phyloP scores from a whole-genome alignment of 768 basidiomycete species.

The Boletus speciosus region DNA sequence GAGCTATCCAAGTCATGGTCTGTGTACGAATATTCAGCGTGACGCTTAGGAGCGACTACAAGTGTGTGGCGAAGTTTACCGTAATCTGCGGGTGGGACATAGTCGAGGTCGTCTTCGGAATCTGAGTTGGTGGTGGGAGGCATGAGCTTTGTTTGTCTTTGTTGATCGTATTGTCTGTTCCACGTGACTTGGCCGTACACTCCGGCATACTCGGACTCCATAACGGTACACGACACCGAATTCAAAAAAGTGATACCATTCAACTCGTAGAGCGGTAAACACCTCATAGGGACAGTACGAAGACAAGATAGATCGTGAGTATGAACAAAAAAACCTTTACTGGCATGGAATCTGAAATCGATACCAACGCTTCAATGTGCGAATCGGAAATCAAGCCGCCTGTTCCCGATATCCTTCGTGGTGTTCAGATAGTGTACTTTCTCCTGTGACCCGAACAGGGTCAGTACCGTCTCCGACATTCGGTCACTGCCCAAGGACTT shows the following conservation, averaged over 20 bases:
- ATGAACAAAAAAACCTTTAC: too few relatives aligned
- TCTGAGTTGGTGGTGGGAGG: conserved; percentile 39
- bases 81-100: conserved; percentile 48
- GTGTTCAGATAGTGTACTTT: conserved; percentile 44
- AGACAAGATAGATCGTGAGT: too few relatives aligned
- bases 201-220: too few relatives aligned
- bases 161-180: conserved; percentile 5
- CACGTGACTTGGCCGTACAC: too few relatives aligned
- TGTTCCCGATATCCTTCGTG: conserved; percentile 52
- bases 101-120: conserved; percentile 63
- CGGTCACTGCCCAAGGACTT: background rate
- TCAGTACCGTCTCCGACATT: background rate
- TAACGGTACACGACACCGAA: too few relatives aligned
- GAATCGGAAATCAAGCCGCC: conserved; percentile 60
- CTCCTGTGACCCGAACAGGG: conserved; percentile 35
- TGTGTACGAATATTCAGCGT: too few relatives aligned
- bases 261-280: too few relatives aligned
- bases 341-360: too few relatives aligned
- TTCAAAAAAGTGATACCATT: too few relatives aligned
- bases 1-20: conserved; percentile 37
- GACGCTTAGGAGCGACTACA: too few relatives aligned
- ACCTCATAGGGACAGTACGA: too few relatives aligned
- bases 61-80: conserved; percentile 19
- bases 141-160: conserved; percentile 27
- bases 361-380: conserved; percentile 38